These are phyloP conservation scores for Hippophae tibetana DNA, from an alignment of 306 rosid species.

Conservation along the genomic window DNA sequence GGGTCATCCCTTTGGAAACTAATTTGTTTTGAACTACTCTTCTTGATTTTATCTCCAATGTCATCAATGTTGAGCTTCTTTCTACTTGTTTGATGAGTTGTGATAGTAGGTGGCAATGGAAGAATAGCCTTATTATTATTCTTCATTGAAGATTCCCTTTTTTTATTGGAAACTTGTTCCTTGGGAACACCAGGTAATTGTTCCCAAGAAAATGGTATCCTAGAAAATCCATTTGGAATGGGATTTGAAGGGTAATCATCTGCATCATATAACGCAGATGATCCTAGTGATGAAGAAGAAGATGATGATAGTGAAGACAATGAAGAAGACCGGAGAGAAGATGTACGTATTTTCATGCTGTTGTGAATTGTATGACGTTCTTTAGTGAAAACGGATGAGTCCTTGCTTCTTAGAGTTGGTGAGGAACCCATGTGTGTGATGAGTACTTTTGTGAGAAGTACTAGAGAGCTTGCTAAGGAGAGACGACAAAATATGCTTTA, in stretches of 20 bases:
- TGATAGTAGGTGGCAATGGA: slow-evolving; percentile 56
- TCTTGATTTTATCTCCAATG: slow-evolving; percentile 15
- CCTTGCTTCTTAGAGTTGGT: slow-evolving; percentile 1
- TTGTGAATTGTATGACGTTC: slow-evolving; percentile 20
- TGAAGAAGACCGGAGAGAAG: slow-evolving; percentile 33
- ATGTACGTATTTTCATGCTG: slow-evolving; percentile 19
- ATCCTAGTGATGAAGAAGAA: slow-evolving; percentile 36
- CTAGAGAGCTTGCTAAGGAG: no score
- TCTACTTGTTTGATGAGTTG: slow-evolving; percentile 16
- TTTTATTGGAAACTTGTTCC: slow-evolving; percentile 39
- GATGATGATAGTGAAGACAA: slow-evolving; percentile 26
- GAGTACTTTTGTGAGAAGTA: no score
- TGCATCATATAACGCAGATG: slow-evolving; percentile 19
- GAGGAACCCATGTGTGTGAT: slow-evolving; percentile 36
- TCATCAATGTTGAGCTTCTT: slow-evolving; percentile 31
- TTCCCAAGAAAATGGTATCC: slow-evolving; percentile 99
- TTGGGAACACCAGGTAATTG: slow-evolving; percentile 88
- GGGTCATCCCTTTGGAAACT: slow-evolving; percentile 67
- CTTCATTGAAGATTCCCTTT: slow-evolving; percentile 19
- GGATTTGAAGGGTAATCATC: slow-evolving; percentile 28
- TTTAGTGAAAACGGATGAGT: slow-evolving; percentile 19
- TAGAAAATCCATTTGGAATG: slow-evolving; percentile 47
- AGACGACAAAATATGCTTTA: no score
- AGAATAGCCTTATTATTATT: slow-evolving; percentile 18
- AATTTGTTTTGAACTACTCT: background rate